Percentiles rank a stretch among this genome's conserved stretches.
phyloP scores from a whole-genome alignment of 345 rosid genomes.

The Hevea brasiliensis region DNA sequence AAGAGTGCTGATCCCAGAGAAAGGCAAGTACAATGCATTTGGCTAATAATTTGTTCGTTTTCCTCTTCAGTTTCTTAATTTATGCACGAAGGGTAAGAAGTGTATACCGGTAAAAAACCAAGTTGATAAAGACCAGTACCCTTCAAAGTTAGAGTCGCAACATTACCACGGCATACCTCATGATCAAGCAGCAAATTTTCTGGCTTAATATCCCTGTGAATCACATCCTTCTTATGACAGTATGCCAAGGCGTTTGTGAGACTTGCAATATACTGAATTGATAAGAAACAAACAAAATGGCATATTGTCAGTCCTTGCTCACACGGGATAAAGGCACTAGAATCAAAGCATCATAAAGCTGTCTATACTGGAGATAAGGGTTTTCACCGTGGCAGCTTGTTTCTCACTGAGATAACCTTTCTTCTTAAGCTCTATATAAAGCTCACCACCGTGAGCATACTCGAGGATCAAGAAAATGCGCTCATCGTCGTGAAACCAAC shows the following conservation, averaged over 20 bases:
- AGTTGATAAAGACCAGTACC: not conserved
- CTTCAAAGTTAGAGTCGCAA: no score
- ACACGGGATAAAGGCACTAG: not conserved
- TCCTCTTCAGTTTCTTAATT: not conserved
- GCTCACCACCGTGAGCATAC: conserved; percentile 91
- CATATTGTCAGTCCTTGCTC: not conserved
- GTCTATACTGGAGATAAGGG: not conserved
- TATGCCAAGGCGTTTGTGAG: conserved; percentile 81
- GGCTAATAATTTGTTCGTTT: not conserved
- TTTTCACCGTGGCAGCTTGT: conserved; percentile 77
- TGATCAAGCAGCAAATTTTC: conserved; percentile 96
- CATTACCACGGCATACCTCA: conserved; percentile 48
- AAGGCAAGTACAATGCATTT: not conserved
- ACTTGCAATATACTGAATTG: conserved; percentile 77
- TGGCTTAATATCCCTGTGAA: conserved; percentile 96
- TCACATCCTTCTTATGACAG: conserved; percentile 89
- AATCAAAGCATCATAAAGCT: not conserved
- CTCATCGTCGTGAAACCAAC: conserved; percentile 84
- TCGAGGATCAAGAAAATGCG: conserved; percentile 88
- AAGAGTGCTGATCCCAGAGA: not conserved
- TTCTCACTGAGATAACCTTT: conserved; percentile 59
- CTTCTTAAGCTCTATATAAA: conserved; percentile 62
- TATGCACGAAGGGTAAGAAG: not conserved
- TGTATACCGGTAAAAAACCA: not conserved
- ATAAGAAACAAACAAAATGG: not conserved